These are phyloP conservation scores for Voacanga thouarsii DNA, from an alignment of 257 asterid genomes.

Conservation along the genomic window DNA sequence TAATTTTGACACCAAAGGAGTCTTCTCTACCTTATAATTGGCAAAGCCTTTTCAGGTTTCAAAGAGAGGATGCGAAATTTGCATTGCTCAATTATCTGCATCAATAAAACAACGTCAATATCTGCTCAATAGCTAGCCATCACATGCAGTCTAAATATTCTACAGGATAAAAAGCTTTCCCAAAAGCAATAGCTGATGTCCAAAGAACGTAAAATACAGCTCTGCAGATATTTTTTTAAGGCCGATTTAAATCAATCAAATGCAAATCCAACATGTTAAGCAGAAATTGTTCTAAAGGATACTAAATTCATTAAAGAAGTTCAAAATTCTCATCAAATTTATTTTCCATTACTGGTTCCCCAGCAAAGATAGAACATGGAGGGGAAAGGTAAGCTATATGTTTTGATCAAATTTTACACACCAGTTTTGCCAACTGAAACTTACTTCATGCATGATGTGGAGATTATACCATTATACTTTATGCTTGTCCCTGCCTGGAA, in stretches of 20 bases:
- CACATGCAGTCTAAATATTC: not conserved
- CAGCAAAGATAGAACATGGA: not conserved
- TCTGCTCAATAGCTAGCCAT: not conserved
- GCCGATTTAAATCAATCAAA: not conserved
- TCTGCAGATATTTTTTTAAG: not conserved
- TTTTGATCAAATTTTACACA: not conserved
- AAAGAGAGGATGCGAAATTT: constrained; percentile 68
- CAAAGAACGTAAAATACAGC: not conserved
- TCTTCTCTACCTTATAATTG: constrained; percentile 47
- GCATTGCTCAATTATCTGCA: constrained; percentile 86
- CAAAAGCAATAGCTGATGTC: not conserved
- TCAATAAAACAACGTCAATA: constrained; percentile 16
- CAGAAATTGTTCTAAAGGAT: not conserved
- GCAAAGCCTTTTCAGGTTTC: constrained; percentile 65
- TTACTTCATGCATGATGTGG: not conserved
- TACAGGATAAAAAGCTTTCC: not conserved
- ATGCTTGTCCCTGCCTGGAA: not conserved
- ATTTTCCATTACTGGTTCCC: not conserved
- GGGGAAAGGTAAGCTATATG: not conserved
- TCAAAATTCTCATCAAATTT: not conserved
- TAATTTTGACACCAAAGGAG: constrained; percentile 20
- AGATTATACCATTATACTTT: not conserved
- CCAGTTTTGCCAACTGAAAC: not conserved
- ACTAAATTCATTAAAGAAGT: not conserved
- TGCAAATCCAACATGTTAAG: not conserved